These are phyloP conservation scores for Trypanosoma mega DNA, from an alignment of 208 protist species.

Conservation along the genomic window DNA sequence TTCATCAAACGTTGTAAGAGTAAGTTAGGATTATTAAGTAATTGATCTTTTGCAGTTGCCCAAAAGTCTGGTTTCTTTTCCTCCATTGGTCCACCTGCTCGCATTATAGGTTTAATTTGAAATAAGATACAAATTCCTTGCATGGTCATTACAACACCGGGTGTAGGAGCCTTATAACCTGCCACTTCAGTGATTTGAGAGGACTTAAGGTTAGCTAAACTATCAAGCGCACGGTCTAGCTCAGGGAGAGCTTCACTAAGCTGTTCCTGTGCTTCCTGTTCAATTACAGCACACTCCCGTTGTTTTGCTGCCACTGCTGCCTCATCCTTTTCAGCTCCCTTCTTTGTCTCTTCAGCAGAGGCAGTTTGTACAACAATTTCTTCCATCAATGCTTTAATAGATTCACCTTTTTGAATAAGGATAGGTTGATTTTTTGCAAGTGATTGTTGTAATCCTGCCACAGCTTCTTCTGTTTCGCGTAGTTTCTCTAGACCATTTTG, in stretches of 20 bases:
- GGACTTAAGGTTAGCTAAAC: slow-evolving; percentile 96
- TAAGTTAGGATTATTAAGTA: slow-evolving; percentile 89
- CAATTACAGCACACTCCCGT: slow-evolving; percentile 92
- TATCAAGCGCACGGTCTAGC: slow-evolving; percentile 94
- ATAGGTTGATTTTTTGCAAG: slow-evolving; percentile 95
- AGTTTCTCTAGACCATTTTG: slow-evolving; percentile 96
- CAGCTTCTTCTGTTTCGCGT: slow-evolving; percentile 90
- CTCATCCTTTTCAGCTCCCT: slow-evolving; percentile 91
- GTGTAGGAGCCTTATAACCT: slow-evolving; percentile 94
- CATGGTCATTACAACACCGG: slow-evolving; percentile 97
- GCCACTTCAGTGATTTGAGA: slow-evolving; percentile 97
- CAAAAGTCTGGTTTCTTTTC: slow-evolving; percentile 97
- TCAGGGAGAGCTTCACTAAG: slow-evolving; percentile 96
- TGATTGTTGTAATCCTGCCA: slow-evolving; percentile 92
- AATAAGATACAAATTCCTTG: slow-evolving; percentile 98
- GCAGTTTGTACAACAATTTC: slow-evolving; percentile 94
- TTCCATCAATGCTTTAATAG: slow-evolving; percentile 94
- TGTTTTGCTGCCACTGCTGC: slow-evolving; percentile 92
- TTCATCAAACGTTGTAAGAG: slow-evolving; percentile 93
- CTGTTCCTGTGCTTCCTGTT: slow-evolving; percentile 94
- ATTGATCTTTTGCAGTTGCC: slow-evolving; percentile 91
- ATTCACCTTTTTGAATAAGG: slow-evolving; percentile 91
- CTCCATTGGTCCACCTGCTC: slow-evolving; percentile 93
- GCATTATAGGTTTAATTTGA: slow-evolving; percentile 95
- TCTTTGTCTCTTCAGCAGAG: slow-evolving; percentile 92